Percentiles rank a stretch among this genome's conserved stretches.
Evolutionary conservation across 1,139 yeast genomes (phyloP).

Genomic region (Wickerhamomyces sp.): DNA sequence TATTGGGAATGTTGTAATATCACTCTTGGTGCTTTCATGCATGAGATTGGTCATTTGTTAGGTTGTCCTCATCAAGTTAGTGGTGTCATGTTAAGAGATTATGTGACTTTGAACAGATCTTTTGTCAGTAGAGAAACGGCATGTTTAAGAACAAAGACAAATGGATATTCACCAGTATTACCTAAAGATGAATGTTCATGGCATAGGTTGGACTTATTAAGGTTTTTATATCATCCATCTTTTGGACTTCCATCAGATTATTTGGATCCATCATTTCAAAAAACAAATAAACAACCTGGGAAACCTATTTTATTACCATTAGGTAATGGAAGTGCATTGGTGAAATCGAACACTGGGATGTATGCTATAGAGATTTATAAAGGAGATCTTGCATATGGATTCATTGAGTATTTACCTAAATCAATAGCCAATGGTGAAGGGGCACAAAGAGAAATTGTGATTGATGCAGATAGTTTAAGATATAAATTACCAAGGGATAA

Average conservation of each 20-base stretch:
- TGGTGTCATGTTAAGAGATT: constrained; percentile 90
- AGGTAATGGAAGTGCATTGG: constrained; percentile 40
- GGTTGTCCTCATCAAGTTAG: constrained; percentile 90
- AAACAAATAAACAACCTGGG: constrained; percentile 8
- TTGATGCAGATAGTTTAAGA: constrained; percentile 45
- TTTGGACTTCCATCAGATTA: constrained; percentile 68
- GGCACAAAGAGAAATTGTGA: constrained; percentile 43
- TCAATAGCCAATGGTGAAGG: constrained; percentile 56
- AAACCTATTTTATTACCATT: constrained; percentile 41
- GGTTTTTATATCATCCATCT: constrained; percentile 78
- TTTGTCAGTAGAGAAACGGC: constrained; percentile 69
- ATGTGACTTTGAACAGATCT: constrained; percentile 72
- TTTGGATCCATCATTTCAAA: constrained; percentile 26
- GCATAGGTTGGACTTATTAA: constrained; percentile 74
- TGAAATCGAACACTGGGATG: constrained; percentile 60
- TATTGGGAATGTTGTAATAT: constrained; percentile 87
- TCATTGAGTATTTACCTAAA: constrained; percentile 55
- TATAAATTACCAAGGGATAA: constrained; percentile 36
- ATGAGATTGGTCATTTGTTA: constrained; percentile 85
- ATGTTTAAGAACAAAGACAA: constrained; percentile 47
- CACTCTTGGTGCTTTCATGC: constrained; percentile 92
- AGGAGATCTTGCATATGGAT: constrained; percentile 63
- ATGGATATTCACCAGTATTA: constrained; percentile 43
- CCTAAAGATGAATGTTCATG: constrained; percentile 75
- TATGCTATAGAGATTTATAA: constrained; percentile 59